These are phyloP conservation scores for Cenchrus purpureus DNA, from an alignment of 176 grass and related monocot species.

Conservation along the genomic window DNA sequence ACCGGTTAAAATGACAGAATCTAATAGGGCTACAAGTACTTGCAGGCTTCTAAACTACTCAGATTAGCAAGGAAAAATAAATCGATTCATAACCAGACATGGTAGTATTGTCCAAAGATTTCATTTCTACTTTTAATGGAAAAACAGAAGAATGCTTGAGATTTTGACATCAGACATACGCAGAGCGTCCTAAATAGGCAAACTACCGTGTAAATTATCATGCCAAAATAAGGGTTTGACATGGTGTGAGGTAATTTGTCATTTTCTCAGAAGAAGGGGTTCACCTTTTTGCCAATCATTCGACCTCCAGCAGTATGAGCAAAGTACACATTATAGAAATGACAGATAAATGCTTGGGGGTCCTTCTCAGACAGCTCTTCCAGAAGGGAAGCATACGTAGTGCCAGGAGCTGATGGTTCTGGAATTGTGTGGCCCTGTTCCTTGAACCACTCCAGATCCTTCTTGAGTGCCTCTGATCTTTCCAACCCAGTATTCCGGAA, in stretches of 20 bases:
- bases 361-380: conserved; percentile 81
- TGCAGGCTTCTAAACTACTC: not conserved
- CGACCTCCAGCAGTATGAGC: conserved; percentile 91
- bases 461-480: conserved; percentile 79
- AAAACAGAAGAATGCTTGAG: not conserved
- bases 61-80: not conserved
- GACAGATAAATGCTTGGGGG: conserved; percentile 93
- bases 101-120: not conserved
- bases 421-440: conserved; percentile 79
- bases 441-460: conserved; percentile 92
- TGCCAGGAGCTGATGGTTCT: conserved; percentile 72
- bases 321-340: conserved; percentile 97
- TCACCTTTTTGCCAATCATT: conserved; percentile 96
- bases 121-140: not conserved
- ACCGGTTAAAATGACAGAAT: not conserved
- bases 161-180: not conserved
- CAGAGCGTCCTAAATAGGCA: not conserved
- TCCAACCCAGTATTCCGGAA: conserved; percentile 92
- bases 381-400: conserved; percentile 68
- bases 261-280: not conserved
- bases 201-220: not conserved
- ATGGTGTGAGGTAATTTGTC: not conserved
- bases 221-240: not conserved
- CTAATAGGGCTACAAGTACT: not conserved
- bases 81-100: not conserved